Evolutionary conservation across 176 grass and related monocot species (phyloP).

Genomic region (Puya raimondii): DNA sequence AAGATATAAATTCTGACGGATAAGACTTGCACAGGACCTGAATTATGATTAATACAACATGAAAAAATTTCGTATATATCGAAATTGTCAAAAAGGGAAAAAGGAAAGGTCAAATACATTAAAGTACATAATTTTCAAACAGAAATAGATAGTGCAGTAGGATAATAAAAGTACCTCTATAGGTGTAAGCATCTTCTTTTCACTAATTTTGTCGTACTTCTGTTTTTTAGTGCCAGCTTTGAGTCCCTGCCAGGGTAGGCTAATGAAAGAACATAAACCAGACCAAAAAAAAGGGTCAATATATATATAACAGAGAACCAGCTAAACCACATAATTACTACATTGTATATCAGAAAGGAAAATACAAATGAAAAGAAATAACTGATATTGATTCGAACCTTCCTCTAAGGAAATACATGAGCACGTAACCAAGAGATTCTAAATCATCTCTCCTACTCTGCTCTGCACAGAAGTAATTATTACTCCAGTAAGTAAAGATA

Average conservation of each 20-base stretch:
- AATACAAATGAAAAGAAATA: neutral
- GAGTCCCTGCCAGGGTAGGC: conserved; percentile 74
- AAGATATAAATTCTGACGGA: conserved; percentile 63
- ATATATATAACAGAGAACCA: neutral
- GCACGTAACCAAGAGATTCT: conserved; percentile 74
- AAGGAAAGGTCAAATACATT: neutral
- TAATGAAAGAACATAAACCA: conserved; percentile 17
- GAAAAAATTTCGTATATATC: conserved; percentile 4
- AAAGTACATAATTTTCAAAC: no score
- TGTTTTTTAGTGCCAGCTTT: conserved; percentile 85
- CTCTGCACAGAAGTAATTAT: conserved; percentile 33
- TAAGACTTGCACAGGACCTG: conserved; percentile 81
- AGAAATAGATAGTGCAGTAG: no score
- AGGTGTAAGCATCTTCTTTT: conserved; percentile 80
- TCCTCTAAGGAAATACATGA: conserved; percentile 86
- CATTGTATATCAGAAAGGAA: neutral
- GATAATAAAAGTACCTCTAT: conserved; percentile 40
- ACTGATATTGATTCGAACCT: conserved; percentile 29
- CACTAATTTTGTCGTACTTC: conserved; percentile 83
- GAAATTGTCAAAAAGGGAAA: neutral
- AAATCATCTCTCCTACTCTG: conserved; percentile 86
- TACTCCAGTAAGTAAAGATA: neutral
- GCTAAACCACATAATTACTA: neutral
- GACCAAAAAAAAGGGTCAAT: neutral
- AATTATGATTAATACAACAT: conserved; percentile 6